Evolutionary conservation across 2,329 filamentous ascomycete species (phyloP), one percentile per base, ranked within the genome.

Genomic region (Ophiostoma triangulosporum): DNA sequence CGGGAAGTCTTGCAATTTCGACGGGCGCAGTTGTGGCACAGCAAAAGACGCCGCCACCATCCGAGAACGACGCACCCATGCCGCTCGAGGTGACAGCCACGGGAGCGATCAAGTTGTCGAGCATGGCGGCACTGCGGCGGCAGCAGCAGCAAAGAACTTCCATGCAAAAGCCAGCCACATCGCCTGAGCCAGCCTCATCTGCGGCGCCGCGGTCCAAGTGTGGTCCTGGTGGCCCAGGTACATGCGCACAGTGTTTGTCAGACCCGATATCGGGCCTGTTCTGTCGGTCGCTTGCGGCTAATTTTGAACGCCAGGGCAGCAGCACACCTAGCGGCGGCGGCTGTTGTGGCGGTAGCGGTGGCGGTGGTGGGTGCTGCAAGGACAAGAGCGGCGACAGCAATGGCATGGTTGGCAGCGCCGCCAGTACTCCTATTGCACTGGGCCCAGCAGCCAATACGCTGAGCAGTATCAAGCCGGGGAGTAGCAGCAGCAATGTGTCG

Each of bases 221-320:
- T 55, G 77, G 84, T 26, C 73, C 78, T 35, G 83, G 83, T 52
- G 86, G 85, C 0, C 87, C 87, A 0, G 87, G 87, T 9, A 86
- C 83, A 15, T 93, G 87, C 63, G 78, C 83, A 4, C 86, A 91
- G 68, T 93, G 87, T 64, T 75, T 84, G 56, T 73, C 80, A 2
- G 86, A 91, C 63, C 86, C 87, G 17, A 83, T 84, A 63, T 88
- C 86, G 3, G 87, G 85, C 1, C 77, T 90, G 35, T 93, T 93
- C 71, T 93, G 87, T 68, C 84, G 87, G 57, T 84, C 86, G 11
- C 78, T 91, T 51, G 85, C 86, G 24, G 86, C 86, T 57, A 83
- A 72, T 59, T 70, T 79, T 56, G 70, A 73, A 56, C 71, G 71
- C 56, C 68, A 70, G 49, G 63, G 55, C 17, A 52, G 27, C 14